Evolutionary conservation across 768 basidiomycete genomes (phyloP).

Genomic region (Termitomyces sp.): DNA sequence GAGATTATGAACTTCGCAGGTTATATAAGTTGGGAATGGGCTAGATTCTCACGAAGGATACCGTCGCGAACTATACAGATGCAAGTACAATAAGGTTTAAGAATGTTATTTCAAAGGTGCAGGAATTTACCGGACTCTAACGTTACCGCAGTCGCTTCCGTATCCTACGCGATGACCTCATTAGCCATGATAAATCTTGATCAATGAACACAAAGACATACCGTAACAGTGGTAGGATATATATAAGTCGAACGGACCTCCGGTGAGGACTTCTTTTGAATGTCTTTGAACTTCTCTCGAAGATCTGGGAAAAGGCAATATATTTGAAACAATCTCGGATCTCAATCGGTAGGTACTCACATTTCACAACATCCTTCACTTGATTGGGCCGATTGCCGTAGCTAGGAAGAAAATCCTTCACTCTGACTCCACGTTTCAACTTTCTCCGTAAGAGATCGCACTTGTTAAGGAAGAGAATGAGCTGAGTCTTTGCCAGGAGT

Average conservation of each 20-base stretch:
- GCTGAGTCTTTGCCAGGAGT: constrained; percentile 52
- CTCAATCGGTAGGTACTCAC: constrained; percentile 33
- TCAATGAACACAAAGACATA: constrained; percentile 26
- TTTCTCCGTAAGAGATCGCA: constrained; percentile 66
- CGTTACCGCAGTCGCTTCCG: constrained; percentile 54
- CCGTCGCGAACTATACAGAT: constrained; percentile 51
- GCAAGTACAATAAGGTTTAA: not conserved
- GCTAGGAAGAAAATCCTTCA: constrained; percentile 57
- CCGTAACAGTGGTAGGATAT: constrained; percentile 67
- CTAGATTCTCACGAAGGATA: constrained; percentile 53
- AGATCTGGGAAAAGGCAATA: constrained; percentile 40
- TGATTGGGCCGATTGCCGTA: constrained; percentile 72
- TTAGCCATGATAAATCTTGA: not conserved
- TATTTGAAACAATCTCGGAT: not conserved
- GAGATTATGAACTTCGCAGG: not conserved
- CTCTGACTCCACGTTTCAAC: constrained; percentile 49
- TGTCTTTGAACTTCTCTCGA: constrained; percentile 65
- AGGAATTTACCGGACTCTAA: constrained; percentile 42
- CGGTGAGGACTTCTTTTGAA: constrained; percentile 53
- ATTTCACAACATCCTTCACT: constrained; percentile 53
- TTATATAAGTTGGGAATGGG: constrained; percentile 48
- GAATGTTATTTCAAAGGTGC: not conserved
- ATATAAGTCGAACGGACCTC: constrained; percentile 53
- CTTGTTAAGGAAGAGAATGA: constrained; percentile 65
- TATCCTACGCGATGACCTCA: constrained; percentile 38